Evolutionary conservation across 2,329 filamentous ascomycete species (phyloP), one percentile per base, ranked within the genome.

Genomic region (Coniochaeta prunicola): DNA sequence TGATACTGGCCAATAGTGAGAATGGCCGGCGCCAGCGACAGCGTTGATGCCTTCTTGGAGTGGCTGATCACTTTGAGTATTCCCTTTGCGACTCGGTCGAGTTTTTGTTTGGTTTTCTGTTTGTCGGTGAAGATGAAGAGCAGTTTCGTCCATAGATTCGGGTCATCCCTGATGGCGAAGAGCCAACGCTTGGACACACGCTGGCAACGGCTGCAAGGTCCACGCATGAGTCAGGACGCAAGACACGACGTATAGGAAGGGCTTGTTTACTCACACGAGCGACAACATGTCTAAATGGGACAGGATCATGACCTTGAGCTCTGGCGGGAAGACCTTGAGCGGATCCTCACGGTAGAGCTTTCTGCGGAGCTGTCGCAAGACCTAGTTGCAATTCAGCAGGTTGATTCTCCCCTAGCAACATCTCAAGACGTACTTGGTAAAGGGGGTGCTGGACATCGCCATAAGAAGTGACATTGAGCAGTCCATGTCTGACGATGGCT

Each of bases 231-330:
- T 33, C 24, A 54, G 26, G 5, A 26, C 31, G 4, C 53, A 19
- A 2, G 17, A 50, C 24, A 30, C 12, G 10, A 7, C 15, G n/a
- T 4, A n/a, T 30, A 12, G 26, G 15, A 9, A 6, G 26, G n/a
- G 26, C 6, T 15, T 21, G 12, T 30, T 17, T 33, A 54, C 53
- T 34, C n/a, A 54, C 53, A 33, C 17, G 19, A 54, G 53, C 30
- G 30, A 12, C 53, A 36, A 21, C 9, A 31, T 54, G 53, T 36
- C 30, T 31, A 54, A 17, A 15, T 54, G 33, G 53, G 53, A 33
- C 30, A 54, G 21, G 26, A 54, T 54, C 53, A 54, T 54, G 53
- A 54, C 28, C 31, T 34, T 54, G 8, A 54, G 53, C 53, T 54
- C 53, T 21, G 30, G n/a, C 10, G 53, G 30, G 30, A 54, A 54